Conservation (phyloP, 202 grass and related monocot species). For the Eragrostis tef region DNA sequence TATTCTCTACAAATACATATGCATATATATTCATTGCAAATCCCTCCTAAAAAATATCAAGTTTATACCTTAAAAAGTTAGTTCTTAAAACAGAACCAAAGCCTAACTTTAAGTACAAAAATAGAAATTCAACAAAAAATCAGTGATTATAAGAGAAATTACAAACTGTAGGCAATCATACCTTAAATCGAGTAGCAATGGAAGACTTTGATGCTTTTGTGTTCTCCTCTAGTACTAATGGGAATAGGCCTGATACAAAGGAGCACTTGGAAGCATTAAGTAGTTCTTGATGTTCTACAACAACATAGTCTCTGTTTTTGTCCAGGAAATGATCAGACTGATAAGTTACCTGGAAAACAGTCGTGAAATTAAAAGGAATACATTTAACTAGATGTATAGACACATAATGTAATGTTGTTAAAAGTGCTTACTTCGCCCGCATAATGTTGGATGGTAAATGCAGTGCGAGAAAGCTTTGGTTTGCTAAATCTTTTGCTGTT, state of each 20-base stretch:
- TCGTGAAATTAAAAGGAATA: conserved; percentile 39
- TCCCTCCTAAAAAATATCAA: neutral
- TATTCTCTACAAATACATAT: too few species aligned
- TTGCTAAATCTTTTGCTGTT: conserved; percentile 86
- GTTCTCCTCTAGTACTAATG: conserved; percentile 68
- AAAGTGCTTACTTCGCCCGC: conserved; percentile 82
- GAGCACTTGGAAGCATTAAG: conserved; percentile 82
- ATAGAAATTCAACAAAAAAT: conserved; percentile 17
- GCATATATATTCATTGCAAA: neutral
- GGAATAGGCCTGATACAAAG: conserved; percentile 81
- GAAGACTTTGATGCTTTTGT: conserved; percentile 89
- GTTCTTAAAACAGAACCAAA: neutral
- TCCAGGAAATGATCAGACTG: conserved; percentile 85
- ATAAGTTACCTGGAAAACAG: conserved; percentile 72
- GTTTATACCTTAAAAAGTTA: conserved; percentile 6
- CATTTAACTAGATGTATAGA: conserved; percentile 37
- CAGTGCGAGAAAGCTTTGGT: conserved; percentile 86
- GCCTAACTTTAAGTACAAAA: conserved; percentile 24
- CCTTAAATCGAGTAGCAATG: conserved; percentile 86
- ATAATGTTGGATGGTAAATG: conserved; percentile 86
- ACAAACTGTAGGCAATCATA: too few species aligned
- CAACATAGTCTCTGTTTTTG: conserved; percentile 97
- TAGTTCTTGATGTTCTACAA: conserved; percentile 81
- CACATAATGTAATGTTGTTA: conserved; percentile 36
- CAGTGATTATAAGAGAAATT: conserved; percentile 13